These are phyloP conservation scores for Paracamarosporium sp. DNA, from an alignment of 2,329 filamentous ascomycete species.

Conservation along the genomic window DNA sequence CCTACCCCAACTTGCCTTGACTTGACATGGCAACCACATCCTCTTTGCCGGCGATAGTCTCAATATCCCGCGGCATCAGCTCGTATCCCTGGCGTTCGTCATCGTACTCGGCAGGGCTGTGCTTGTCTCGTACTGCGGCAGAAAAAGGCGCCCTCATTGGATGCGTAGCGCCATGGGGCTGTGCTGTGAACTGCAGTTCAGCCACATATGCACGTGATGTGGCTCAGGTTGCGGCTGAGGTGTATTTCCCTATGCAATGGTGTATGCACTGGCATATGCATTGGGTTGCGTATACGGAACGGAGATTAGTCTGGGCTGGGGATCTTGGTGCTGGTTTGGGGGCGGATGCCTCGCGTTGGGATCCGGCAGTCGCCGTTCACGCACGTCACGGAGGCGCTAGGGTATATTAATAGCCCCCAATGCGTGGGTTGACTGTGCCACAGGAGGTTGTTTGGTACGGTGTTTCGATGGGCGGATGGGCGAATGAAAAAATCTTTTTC, in stretches of 20 bases:
- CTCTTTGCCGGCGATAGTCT: neutral
- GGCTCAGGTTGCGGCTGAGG: neutral
- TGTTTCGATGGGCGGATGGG: neutral
- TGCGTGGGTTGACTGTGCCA: neutral
- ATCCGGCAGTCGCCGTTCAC: neutral
- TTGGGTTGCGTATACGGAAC: neutral
- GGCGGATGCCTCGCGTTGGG: neutral
- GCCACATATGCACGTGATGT: constrained; percentile 11
- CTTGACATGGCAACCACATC: neutral
- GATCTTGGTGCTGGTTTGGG: neutral
- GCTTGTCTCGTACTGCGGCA: constrained; percentile 5
- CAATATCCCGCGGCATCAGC: neutral
- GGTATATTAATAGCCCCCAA: neutral
- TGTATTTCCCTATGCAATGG: neutral
- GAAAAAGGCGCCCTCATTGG: constrained; percentile 6
- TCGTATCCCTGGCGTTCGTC: neutral
- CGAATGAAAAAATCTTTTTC: neutral
- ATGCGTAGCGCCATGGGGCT: neutral
- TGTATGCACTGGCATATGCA: neutral
- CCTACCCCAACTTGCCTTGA: neutral
- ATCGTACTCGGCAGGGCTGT: constrained; percentile 8
- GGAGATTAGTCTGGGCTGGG: neutral
- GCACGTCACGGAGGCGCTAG: neutral
- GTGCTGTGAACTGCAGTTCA: constrained; percentile 12
- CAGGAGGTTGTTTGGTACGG: neutral